These are phyloP conservation scores for Colletotrichum gigasporum DNA, from an alignment of 2,329 filamentous ascomycete species.

Conservation along the genomic window DNA sequence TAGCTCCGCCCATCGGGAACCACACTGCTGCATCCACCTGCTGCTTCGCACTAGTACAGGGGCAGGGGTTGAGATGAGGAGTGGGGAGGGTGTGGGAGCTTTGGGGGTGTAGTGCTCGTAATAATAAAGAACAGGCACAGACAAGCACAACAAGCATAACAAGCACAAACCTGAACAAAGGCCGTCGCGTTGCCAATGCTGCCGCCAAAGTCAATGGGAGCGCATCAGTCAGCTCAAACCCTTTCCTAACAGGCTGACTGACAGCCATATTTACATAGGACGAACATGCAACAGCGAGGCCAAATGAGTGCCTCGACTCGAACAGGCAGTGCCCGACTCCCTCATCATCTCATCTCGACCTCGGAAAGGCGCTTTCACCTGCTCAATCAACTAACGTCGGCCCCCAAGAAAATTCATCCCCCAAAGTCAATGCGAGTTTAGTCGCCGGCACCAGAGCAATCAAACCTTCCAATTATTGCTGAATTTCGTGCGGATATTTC, in stretches of 20 bases:
- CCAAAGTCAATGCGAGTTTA: constrained; percentile 5
- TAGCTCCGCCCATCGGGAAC: constrained; percentile 29
- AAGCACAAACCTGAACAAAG: background rate
- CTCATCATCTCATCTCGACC: too few relatives aligned
- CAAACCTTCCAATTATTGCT: constrained; percentile 12
- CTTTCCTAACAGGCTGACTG: background rate
- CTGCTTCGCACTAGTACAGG: constrained; percentile 24
- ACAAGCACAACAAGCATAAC: background rate
- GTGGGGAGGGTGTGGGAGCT: background rate
- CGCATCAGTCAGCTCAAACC: constrained; percentile 13
- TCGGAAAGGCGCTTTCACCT: background rate
- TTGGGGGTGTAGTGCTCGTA: constrained; percentile 1
- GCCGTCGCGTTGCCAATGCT: background rate
- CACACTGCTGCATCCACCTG: constrained; percentile 28
- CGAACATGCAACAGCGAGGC: background rate
- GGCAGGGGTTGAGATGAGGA: constrained; percentile 25
- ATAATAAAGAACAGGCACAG: background rate
- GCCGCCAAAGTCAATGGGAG: constrained; percentile 1
- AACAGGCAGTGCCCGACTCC: too few relatives aligned
- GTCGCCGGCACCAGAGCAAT: background rate
- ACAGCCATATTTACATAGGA: background rate
- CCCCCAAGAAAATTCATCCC: background rate
- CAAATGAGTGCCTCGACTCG: background rate
- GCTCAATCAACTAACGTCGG: background rate
- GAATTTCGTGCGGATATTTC: background rate